Evolutionary conservation across 768 basidiomycete species (phyloP).

Genomic region (Suillus brevipes): DNA sequence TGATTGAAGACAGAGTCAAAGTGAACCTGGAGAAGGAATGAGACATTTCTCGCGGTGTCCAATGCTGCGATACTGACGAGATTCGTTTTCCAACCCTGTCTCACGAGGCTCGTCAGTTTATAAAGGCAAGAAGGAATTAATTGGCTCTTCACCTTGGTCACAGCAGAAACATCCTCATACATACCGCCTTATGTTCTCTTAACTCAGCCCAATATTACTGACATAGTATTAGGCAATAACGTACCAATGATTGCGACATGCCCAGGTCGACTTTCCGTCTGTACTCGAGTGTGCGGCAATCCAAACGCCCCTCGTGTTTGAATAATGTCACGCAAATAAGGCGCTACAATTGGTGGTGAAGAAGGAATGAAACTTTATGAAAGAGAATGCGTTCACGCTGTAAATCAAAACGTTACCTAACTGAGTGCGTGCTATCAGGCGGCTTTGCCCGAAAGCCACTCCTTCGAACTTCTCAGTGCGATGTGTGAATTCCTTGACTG

Average conservation of each 20-base stretch:
- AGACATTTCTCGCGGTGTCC: conserved; percentile 2
- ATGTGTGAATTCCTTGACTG: no score
- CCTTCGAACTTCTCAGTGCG: no score
- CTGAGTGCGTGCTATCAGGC: no score
- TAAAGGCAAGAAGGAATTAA: background rate
- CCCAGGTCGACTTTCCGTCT: conserved; percentile 85
- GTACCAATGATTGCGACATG: conserved; percentile 86
- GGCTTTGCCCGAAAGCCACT: no score
- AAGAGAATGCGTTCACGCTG: conserved; percentile 55
- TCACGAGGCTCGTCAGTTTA: background rate
- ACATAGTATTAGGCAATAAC: conserved; percentile 9
- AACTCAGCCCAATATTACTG: conserved; percentile 10
- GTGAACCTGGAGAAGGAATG: conserved; percentile 45
- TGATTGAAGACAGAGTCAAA: conserved; percentile 91
- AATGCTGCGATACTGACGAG: conserved; percentile 46
- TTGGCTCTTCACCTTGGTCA: conserved; percentile 61
- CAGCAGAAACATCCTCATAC: conserved; percentile 90
- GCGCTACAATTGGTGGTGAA: conserved; percentile 66
- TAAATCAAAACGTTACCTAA: no score
- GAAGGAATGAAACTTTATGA: conserved; percentile 46
- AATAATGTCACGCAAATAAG: conserved; percentile 67
- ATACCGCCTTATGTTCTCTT: conserved; percentile 69
- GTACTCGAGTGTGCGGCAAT: conserved; percentile 82
- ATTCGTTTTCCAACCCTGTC: conserved; percentile 83
- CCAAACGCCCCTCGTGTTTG: conserved; percentile 75